Conservation (phyloP, 129 eudicot species). For the Lactuca sativa region DNA sequence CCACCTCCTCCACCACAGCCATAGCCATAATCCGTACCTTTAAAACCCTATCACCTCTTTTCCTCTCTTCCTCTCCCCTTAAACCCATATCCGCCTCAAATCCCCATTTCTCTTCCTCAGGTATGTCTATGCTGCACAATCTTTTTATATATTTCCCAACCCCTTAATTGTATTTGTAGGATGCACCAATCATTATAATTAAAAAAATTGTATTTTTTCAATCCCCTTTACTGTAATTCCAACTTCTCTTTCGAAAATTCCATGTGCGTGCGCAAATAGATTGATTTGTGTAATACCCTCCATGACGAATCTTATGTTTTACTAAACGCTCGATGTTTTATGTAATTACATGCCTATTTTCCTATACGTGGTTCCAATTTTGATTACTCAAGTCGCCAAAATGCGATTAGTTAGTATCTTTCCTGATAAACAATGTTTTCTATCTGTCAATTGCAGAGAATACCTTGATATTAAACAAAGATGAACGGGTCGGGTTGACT, state of each 20-base stretch:
- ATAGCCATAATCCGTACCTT: conserved; percentile 28
- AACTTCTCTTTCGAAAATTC: neutral
- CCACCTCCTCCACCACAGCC: conserved; percentile 20
- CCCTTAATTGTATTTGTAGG: neutral
- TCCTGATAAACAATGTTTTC: neutral
- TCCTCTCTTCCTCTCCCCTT: conserved; percentile 31
- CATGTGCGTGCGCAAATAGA: neutral
- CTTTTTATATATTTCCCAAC: neutral
- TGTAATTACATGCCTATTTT: neutral
- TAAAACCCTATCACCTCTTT: conserved; percentile 36
- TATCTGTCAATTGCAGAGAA: conserved; percentile 32
- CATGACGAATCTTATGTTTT: neutral
- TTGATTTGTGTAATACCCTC: neutral
- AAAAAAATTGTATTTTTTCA: neutral
- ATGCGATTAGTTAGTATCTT: neutral
- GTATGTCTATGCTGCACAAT: conserved; percentile 15
- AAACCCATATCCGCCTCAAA: conserved; percentile 28
- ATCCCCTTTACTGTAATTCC: neutral
- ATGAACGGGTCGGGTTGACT: conserved; percentile 54
- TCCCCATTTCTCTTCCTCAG: conserved; percentile 35
- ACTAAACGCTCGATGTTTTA: neutral
- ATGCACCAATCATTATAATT: neutral
- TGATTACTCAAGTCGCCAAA: neutral
- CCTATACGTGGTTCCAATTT: neutral
- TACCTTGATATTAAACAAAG: conserved; percentile 48